A percentile compares a stretch with the other conserved stretches of the same genome.
These are phyloP conservation scores for Sarcodon aspratus DNA, from an alignment of 768 basidiomycete species.

Conservation along the genomic window DNA sequence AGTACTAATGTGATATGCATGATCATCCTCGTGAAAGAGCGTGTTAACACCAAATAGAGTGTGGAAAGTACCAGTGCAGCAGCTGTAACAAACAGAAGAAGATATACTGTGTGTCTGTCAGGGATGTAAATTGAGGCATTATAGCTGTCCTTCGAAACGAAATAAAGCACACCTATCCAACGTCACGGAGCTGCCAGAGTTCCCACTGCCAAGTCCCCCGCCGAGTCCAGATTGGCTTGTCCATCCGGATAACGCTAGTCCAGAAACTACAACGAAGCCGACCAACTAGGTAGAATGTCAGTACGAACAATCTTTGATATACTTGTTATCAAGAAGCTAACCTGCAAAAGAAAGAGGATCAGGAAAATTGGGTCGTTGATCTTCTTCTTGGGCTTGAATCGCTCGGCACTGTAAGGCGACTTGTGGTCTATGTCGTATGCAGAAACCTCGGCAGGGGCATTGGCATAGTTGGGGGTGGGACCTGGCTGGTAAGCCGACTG, in stretches of 20 bases:
- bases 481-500: conserved; percentile 10
- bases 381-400: conserved; percentile 56
- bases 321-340: conserved; percentile 15
- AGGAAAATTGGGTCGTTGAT: conserved; percentile 68
- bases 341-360: conserved; percentile 61
- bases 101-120: conserved; percentile 59
- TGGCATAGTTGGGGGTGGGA: conserved; percentile 13
- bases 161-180: conserved; percentile 45
- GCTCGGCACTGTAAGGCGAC: conserved; percentile 45
- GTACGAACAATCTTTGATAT: neutral
- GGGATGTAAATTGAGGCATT: neutral
- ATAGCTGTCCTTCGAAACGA: neutral
- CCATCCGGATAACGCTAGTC: conserved; percentile 52
- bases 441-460: conserved; percentile 10
- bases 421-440: conserved; percentile 19
- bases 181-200: conserved; percentile 46
- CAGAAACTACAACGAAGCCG: conserved; percentile 61
- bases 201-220: conserved; percentile 49
- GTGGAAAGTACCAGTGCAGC: conserved; percentile 56
- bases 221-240: conserved; percentile 54
- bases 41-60: conserved; percentile 56
- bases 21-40: conserved; percentile 60
- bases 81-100: conserved; percentile 65
- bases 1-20: conserved; percentile 69
- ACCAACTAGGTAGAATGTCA: conserved; percentile 31